Evolutionary conservation across 2,329 filamentous ascomycete genomes (phyloP).

Genomic region (Trichoderma pleuroti): DNA sequence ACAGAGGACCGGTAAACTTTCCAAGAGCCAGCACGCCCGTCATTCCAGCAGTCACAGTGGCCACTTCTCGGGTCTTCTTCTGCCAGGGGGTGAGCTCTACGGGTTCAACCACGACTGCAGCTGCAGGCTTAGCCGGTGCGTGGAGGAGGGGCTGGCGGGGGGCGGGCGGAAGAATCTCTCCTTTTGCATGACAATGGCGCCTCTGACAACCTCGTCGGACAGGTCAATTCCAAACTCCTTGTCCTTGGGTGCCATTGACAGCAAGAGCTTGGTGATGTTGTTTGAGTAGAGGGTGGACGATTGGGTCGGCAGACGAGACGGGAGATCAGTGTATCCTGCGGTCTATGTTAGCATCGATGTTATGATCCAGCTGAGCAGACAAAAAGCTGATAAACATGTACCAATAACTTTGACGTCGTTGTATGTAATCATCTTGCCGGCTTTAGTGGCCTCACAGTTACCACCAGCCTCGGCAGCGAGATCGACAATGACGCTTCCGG

Average conservation of each 20-base stretch:
- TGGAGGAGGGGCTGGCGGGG: conserved; percentile 63
- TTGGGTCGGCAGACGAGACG: conserved; percentile 81
- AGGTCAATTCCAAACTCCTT: conserved; percentile 79
- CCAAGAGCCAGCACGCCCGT: conserved; percentile 70
- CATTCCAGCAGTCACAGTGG: conserved; percentile 73
- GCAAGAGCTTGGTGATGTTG: conserved; percentile 84
- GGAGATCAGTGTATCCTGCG: conserved; percentile 77
- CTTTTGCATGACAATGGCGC: conserved; percentile 77
- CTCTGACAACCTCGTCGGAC: conserved; percentile 79
- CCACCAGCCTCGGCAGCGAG: conserved; percentile 83
- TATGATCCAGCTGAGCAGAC: not conserved
- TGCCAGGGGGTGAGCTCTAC: conserved; percentile 78
- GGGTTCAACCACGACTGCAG: conserved; percentile 48
- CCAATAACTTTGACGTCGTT: conserved; percentile 83
- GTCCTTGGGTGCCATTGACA: conserved; percentile 75
- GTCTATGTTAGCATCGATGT: not conserved
- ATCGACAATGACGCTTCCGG: conserved; percentile 84
- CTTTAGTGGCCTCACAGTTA: conserved; percentile 78
- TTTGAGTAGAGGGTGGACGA: conserved; percentile 89
- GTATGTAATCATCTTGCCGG: conserved; percentile 66
- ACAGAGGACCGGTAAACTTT: conserved; percentile 75
- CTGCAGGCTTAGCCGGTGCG: conserved; percentile 42
- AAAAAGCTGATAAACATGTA: conserved; percentile 35
- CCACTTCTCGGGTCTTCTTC: conserved; percentile 71
- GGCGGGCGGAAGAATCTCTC: conserved; percentile 70